Conservation (phyloP, 495 filamentous ascomycete species). For the Apodospora peruviana region DNA sequence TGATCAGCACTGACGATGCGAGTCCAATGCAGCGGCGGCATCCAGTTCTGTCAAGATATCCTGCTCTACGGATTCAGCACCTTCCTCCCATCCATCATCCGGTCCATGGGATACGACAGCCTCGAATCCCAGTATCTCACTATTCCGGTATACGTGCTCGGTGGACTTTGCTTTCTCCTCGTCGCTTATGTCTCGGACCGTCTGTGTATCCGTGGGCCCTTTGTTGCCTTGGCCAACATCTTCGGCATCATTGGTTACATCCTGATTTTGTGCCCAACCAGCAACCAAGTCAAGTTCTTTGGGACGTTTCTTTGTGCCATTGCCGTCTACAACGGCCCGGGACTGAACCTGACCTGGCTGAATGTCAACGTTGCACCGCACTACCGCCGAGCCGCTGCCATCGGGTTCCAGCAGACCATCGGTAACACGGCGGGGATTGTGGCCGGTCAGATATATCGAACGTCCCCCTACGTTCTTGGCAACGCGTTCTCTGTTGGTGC, state of each 20-base stretch:
- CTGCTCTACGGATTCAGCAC: slow-evolving; percentile 56
- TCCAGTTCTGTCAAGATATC: slow-evolving; percentile 49
- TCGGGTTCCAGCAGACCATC: slow-evolving; percentile 50
- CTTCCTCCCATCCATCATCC: slow-evolving; percentile 53
- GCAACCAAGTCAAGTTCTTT: slow-evolving; percentile 45
- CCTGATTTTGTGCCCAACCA: slow-evolving; percentile 34
- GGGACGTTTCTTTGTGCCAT: slow-evolving; percentile 50
- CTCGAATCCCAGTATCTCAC: slow-evolving; percentile 39
- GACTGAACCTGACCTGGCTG: slow-evolving; percentile 51
- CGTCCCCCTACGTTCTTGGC: slow-evolving; percentile 45
- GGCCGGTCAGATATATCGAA: slow-evolving; percentile 48
- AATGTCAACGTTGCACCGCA: slow-evolving; percentile 55
- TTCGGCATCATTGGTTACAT: slow-evolving; percentile 49
- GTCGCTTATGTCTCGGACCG: slow-evolving; percentile 38
- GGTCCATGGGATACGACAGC: slow-evolving; percentile 44
- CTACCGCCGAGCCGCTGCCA: slow-evolving; percentile 48
- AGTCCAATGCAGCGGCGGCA: slow-evolving; percentile 25
- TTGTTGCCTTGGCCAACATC: slow-evolving; percentile 38
- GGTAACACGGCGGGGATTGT: slow-evolving; percentile 54
- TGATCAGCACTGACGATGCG: slow-evolving; percentile 4
- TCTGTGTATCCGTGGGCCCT: slow-evolving; percentile 21
- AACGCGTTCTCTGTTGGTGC: slow-evolving; percentile 45
- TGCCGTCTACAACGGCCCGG: slow-evolving; percentile 44
- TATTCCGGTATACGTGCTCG: slow-evolving; percentile 33
- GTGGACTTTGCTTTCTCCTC: slow-evolving; percentile 36